Percentiles rank a stretch among this genome's conserved stretches.
phyloP scores from a whole-genome alignment of 2,329 filamentous ascomycete genomes.

The Cercospora beticola region DNA sequence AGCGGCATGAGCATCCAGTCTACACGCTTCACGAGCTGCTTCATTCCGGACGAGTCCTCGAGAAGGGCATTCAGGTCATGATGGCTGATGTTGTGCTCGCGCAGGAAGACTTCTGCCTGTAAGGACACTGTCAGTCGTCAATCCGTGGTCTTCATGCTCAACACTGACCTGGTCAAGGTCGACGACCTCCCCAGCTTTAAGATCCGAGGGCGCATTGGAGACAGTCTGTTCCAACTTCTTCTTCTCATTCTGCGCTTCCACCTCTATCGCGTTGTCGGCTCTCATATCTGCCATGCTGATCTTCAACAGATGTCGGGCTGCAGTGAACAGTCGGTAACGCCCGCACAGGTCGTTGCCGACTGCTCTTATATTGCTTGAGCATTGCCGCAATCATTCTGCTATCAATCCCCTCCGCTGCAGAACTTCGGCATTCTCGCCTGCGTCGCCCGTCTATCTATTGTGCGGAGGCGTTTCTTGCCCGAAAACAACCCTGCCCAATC shows the following conservation, averaged over 20 bases:
- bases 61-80: constrained; percentile 48
- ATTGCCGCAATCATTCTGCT: neutral
- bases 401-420: neutral
- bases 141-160: neutral
- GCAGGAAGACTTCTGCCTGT: constrained; percentile 49
- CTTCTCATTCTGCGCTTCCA: constrained; percentile 18
- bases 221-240: constrained; percentile 11
- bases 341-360: neutral
- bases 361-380: neutral
- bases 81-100: constrained; percentile 48
- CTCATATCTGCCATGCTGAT: neutral
- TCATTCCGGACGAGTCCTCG: constrained; percentile 42
- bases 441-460: neutral
- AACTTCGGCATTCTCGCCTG: constrained; percentile 4
- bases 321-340: neutral
- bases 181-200: constrained; percentile 36
- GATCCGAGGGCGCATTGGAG: constrained; percentile 19
- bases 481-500: neutral
- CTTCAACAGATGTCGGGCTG: neutral
- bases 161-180: constrained; percentile 46
- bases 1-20: constrained; percentile 55
- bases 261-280: constrained; percentile 6
- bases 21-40: constrained; percentile 46
- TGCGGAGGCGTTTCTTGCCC: constrained; percentile 1
- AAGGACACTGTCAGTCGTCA: neutral